Evolutionary conservation across 2,329 filamentous ascomycete species (phyloP).

Genomic region (Neopestalotiopsis rosae): DNA sequence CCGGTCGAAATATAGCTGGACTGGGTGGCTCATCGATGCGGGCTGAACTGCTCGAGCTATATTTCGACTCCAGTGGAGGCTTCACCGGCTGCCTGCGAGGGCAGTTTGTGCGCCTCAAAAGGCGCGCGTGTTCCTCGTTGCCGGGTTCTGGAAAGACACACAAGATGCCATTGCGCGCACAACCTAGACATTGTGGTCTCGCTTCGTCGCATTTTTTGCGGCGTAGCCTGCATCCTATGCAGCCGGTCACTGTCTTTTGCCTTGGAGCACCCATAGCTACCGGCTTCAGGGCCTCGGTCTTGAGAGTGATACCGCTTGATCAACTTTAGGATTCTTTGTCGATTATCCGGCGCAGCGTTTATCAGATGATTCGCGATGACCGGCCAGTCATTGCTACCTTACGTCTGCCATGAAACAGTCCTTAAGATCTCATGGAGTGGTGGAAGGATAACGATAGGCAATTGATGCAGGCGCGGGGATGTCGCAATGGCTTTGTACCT

Average conservation of each 20-base stretch:
- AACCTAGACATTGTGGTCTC: neutral
- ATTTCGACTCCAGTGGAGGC: neutral
- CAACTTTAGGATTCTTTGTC: too few relatives aligned
- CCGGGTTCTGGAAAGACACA: neutral
- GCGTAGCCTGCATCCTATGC: neutral
- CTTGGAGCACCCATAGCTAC: neutral
- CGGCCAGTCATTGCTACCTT: too few relatives aligned
- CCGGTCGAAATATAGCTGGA: neutral
- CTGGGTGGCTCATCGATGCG: neutral
- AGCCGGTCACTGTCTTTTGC: neutral
- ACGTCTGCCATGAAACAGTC: too few relatives aligned
- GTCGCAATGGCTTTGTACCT: too few relatives aligned
- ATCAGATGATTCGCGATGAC: too few relatives aligned
- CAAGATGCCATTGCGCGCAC: neutral
- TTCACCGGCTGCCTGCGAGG: neutral
- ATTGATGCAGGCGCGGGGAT: too few relatives aligned
- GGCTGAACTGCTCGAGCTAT: neutral
- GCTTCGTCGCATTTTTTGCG: slow-evolving; percentile 1
- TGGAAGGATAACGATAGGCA: too few relatives aligned
- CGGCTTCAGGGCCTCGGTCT: neutral
- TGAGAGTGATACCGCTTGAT: neutral
- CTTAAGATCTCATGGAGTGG: too few relatives aligned
- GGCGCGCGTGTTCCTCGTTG: neutral
- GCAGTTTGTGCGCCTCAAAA: slow-evolving; percentile 3
- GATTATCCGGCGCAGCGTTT: too few relatives aligned